Evolutionary conservation across 495 filamentous ascomycete genomes (phyloP), one percentile per base, ranked within the genome.

Genomic region (Hypoxylon fragiforme): DNA sequence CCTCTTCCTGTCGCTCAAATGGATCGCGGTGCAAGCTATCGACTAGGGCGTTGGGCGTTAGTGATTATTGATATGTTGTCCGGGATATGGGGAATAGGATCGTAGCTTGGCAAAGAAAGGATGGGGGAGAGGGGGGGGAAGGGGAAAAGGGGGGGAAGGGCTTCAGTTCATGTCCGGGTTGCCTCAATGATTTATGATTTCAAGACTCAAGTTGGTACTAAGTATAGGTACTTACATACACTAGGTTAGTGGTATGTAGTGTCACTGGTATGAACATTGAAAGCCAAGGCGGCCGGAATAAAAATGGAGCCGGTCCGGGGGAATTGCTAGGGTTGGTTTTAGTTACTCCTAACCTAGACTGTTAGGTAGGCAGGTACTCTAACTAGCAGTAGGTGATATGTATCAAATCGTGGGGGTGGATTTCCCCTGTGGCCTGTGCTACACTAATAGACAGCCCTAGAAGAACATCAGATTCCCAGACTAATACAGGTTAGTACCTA

Each of bases 281-380:
- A 22, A 32, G 21, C 15, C 42, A n/a, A 32, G 28, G 34, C 43
- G 43, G 40, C 44, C 44, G 39, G 46, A 57, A 57, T 18, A 44
- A 50, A 40, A 57, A 21, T 40, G 41, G 54, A 45, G 18, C 44
- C 38, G 39, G 15, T 14, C 8, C 11, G 26, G n/a, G n/a, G n/a
- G n/a, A n/a, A n/a, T n/a, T 40, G 45, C 46, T 57, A 50, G 34
- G 45, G 30, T 8, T 16, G 31, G 44, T 57, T 57, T 50, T 57
- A 44, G 32, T 38, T 56, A 31, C 24, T 37, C 11, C 43, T 55
- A 30, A 42, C 31, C n/a, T n/a, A n/a, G n/a, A n/a, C n/a, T n/a
- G n/a, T n/a, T n/a, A n/a, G n/a, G n/a, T n/a, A n/a, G n/a, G n/a
- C n/a, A n/a, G n/a, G n/a, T n/a, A n/a, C n/a, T n/a, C n/a, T n/a